Evolutionary conservation across 257 asterid genomes (phyloP), one percentile per base, ranked within the genome.

Genomic region (Lycium barbarum): DNA sequence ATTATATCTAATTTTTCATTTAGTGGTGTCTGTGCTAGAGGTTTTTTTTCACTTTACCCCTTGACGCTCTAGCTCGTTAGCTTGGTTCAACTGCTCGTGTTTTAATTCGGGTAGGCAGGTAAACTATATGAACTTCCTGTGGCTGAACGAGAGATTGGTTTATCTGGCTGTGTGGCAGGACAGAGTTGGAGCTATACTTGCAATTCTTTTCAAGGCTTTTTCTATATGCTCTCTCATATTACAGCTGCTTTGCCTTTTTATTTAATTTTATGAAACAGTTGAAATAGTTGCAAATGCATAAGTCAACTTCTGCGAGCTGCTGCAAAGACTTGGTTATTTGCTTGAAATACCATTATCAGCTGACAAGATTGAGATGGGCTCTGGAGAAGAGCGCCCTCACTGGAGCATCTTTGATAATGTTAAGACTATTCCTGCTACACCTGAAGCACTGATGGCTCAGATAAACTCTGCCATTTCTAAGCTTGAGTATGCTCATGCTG

Each of bases 381-480:
- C 59, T 45, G 67, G 87, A 35, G 91, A 87, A 82, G 90, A 83
- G 73, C 89, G 85, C 26, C 70, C 51, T 45, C 86, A 76, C 1
- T 92, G 97, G 95, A 88, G 84, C 62, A 93, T 90, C 61, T 92
- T 84, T 84, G 96, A 93, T 47, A 90, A 89, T 26, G 89, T 91
- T 33, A 92, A 90, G 86, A 68, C 84, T 57, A 86, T 86, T 47
- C 86, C 90, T 49, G 33, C 73, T 20, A 82, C 88, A 43, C 94
- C 97, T 2, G 94, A 93, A 81, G 89, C 87, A 20, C 91, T 93
- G 14, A 91, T 92, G 93, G 87, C 92, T n/a, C 92, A 91, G 88
- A 90, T 91, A 6, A 86, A 92, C 84, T 85, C 93, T 51, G 95
- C 94, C 71, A 90, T 91, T 84, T 87, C 92, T 51, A 81, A 90